A percentile compares a stretch with the other conserved stretches of the same genome.
phyloP scores from a whole-genome alignment of 306 rosid genomes.

The Rosa multiflora region DNA sequence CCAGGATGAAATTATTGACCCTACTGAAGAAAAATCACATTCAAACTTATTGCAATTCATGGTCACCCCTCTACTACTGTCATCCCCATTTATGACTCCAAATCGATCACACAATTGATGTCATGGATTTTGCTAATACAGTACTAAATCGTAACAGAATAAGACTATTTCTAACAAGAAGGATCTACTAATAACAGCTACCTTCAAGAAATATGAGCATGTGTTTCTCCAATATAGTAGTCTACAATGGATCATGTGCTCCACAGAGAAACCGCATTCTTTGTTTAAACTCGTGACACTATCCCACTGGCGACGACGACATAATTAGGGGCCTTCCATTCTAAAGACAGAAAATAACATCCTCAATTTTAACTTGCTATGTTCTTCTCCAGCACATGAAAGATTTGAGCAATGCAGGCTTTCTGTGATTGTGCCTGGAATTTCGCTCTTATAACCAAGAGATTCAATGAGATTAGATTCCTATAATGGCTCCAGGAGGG shows the following conservation, averaged over 20 bases:
- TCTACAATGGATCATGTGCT: neutral
- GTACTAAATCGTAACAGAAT: neutral
- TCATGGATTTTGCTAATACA: slow-evolving; percentile 13
- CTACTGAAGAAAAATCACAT: neutral
- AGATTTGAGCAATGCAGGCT: slow-evolving; percentile 18
- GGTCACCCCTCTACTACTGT: neutral
- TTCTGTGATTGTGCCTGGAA: slow-evolving; percentile 33
- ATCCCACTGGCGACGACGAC: slow-evolving; percentile 4
- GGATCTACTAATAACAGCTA: slow-evolving; percentile 11
- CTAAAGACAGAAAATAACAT: slow-evolving; percentile 19
- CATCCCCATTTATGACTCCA: slow-evolving; percentile 14
- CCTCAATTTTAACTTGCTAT: slow-evolving; percentile 15
- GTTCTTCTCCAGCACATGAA: slow-evolving; percentile 25
- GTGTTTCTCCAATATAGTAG: neutral
- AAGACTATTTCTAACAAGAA: slow-evolving; percentile 3
- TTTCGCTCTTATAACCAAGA: slow-evolving; percentile 32
- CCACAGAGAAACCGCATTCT: neutral
- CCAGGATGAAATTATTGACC: slow-evolving; percentile 7
- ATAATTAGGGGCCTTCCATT: neutral
- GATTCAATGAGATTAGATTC: slow-evolving; percentile 37
- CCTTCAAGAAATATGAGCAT: slow-evolving; percentile 11
- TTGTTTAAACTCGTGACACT: slow-evolving; percentile 2
- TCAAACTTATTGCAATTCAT: slow-evolving; percentile 7
- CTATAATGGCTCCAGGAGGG: slow-evolving; percentile 38
- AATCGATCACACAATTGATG: neutral